phyloP scores from a whole-genome alignment of 2,329 filamentous ascomycete species.

The Zarea fungicola region DNA sequence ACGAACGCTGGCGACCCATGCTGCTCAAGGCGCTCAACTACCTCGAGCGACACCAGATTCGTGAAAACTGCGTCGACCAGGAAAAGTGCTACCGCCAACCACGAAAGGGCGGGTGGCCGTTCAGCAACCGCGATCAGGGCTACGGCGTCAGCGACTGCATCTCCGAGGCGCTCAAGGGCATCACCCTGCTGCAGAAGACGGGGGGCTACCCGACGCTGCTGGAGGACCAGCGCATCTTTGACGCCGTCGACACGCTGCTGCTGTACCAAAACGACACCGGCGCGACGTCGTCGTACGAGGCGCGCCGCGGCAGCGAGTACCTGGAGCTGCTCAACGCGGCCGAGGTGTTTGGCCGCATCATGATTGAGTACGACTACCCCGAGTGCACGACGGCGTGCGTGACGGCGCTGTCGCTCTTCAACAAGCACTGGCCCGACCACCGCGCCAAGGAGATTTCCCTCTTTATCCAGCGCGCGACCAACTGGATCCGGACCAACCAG shows the following conservation, averaged over 20 bases:
- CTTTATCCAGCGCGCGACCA: constrained; percentile 69
- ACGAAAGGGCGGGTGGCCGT: constrained; percentile 91
- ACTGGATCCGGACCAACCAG: constrained; percentile 79
- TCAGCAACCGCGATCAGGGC: constrained; percentile 86
- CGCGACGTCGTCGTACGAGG: constrained; percentile 87
- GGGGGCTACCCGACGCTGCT: constrained; percentile 70
- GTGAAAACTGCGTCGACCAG: constrained; percentile 73
- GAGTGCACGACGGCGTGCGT: constrained; percentile 96
- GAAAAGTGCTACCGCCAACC: constrained; percentile 81
- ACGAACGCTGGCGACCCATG: constrained; percentile 77
- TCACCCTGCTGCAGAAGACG: constrained; percentile 76
- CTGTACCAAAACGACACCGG: constrained; percentile 85
- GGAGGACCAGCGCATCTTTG: constrained; percentile 71
- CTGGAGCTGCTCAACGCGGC: constrained; percentile 89
- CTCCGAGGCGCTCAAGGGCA: constrained; percentile 81
- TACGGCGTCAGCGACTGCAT: constrained; percentile 96
- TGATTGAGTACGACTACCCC: constrained; percentile 98
- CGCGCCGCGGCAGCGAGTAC: constrained; percentile 67
- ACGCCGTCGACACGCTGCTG: constrained; percentile 84
- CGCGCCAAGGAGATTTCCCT: constrained; percentile 65
- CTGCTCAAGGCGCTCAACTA: constrained; percentile 77
- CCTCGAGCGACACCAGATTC: constrained; percentile 85
- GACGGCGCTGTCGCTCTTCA: constrained; percentile 79
- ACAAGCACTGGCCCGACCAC: constrained; percentile 75
- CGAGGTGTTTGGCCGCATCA: constrained; percentile 93